Evolutionary conservation across 2,329 filamentous ascomycete species (phyloP).

Genomic region (Plenodomus biglobosus): DNA sequence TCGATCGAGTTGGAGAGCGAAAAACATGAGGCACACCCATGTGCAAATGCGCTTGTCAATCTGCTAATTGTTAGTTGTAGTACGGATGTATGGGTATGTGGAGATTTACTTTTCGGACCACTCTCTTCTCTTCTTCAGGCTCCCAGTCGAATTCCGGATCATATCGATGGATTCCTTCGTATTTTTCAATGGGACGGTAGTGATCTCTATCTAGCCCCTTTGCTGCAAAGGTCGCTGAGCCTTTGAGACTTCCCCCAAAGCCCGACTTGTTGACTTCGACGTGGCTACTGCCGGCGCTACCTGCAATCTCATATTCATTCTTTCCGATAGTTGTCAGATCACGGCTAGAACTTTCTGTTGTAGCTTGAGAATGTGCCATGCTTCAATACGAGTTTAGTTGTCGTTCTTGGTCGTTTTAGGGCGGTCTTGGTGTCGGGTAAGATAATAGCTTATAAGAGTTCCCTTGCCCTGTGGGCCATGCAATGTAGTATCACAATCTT

Average conservation of each 20-base stretch:
- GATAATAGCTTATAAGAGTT: constrained; percentile 9
- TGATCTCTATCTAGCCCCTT: constrained; percentile 39
- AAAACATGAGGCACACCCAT: constrained; percentile 59
- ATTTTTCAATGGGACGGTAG: constrained; percentile 57
- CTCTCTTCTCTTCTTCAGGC: constrained; percentile 56
- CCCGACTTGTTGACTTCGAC: constrained; percentile 11
- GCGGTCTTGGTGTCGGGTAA: constrained; percentile 3
- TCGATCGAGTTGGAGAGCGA: constrained; percentile 55
- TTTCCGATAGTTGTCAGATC: constrained; percentile 21
- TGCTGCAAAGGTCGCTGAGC: constrained; percentile 40
- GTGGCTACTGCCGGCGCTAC: constrained; percentile 24
- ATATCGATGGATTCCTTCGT: constrained; percentile 62
- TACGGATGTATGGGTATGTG: background rate
- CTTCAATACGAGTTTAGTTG: background rate
- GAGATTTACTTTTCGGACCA: constrained; percentile 55
- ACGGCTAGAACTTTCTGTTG: constrained; percentile 1
- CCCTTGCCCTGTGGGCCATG: background rate
- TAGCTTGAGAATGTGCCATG: constrained; percentile 8
- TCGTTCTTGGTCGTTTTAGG: constrained; percentile 6
- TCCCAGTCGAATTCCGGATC: constrained; percentile 61
- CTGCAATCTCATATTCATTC: constrained; percentile 17
- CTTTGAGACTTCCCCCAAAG: constrained; percentile 9
- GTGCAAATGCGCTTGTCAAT: constrained; percentile 55
- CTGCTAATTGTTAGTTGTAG: constrained; percentile 24
- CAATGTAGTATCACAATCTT: background rate